phyloP scores from a whole-genome alignment of 257 asterid species.

The Petunia axillaris region DNA sequence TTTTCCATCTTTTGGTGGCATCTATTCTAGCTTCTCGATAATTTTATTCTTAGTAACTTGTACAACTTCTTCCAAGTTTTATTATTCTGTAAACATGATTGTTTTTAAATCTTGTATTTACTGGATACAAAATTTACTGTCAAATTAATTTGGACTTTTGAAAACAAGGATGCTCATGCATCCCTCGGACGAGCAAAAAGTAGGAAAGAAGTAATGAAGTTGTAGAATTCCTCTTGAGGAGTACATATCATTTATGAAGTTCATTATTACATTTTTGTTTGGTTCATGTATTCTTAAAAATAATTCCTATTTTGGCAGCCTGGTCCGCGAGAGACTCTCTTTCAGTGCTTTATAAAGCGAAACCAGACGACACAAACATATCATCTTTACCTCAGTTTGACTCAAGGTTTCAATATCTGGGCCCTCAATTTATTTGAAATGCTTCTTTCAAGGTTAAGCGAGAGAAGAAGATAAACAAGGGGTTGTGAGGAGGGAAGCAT shows the following conservation, averaged over 20 bases:
- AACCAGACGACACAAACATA: constrained; percentile 66
- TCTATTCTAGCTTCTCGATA: not conserved
- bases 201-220: not conserved
- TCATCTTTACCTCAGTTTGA: constrained; percentile 68
- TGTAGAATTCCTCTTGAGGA: not conserved
- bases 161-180: not conserved
- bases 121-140: not conserved
- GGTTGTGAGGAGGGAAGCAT: constrained; percentile 13
- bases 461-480: not conserved
- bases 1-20: not conserved
- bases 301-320: constrained; percentile 63
- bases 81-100: not conserved
- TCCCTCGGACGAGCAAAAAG: not conserved
- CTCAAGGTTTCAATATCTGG: constrained; percentile 52
- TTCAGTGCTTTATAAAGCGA: constrained; percentile 88
- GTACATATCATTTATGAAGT: not conserved
- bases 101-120: not conserved
- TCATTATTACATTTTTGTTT: not conserved
- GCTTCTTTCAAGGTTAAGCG: not conserved
- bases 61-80: not conserved
- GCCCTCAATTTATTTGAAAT: not conserved
- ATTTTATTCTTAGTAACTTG: not conserved
- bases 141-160: not conserved
- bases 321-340: constrained; percentile 79
- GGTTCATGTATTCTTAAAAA: constrained; percentile 11